A percentile compares a stretch with the other conserved stretches of the same genome.
These are phyloP conservation scores for Arthrobotrys entomopaga DNA, from an alignment of 2,329 filamentous ascomycete genomes.

Conservation along the genomic window DNA sequence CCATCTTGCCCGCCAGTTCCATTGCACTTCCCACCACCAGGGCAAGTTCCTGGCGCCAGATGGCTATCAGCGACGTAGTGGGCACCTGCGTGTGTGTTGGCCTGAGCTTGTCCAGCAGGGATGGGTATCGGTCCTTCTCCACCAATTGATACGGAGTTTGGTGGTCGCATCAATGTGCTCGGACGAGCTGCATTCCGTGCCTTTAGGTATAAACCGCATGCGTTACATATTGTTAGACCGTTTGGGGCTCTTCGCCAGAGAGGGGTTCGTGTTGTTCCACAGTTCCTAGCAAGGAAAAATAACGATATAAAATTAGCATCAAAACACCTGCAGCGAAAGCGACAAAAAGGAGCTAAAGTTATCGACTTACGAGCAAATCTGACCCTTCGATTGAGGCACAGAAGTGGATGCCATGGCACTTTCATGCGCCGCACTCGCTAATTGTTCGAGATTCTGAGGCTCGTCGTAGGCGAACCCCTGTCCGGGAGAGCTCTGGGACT, in stretches of 20 bases:
- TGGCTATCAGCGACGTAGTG: constrained; percentile 83
- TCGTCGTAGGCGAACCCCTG: constrained; percentile 47
- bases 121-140: constrained; percentile 58
- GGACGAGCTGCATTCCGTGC: constrained; percentile 90
- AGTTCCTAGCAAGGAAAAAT: constrained; percentile 73
- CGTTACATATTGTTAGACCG: constrained; percentile 96
- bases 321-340: not conserved
- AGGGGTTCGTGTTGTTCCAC: constrained; percentile 90
- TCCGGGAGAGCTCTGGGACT: constrained; percentile 43
- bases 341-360: too few relatives aligned
- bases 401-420: constrained; percentile 42
- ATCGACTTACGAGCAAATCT: constrained; percentile 48
- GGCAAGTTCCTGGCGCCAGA: constrained; percentile 84
- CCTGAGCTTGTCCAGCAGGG: constrained; percentile 60
- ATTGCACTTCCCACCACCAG: constrained; percentile 93
- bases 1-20: constrained; percentile 94
- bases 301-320: constrained; percentile 28
- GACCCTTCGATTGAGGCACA: constrained; percentile 49
- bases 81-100: constrained; percentile 64
- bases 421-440: constrained; percentile 51
- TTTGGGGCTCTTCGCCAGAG: constrained; percentile 93
- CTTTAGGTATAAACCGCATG: constrained; percentile 93
- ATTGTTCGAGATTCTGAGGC: constrained; percentile 48
- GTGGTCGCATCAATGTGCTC: constrained; percentile 85
- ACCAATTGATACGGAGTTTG: constrained; percentile 60